phyloP scores from a whole-genome alignment of 2,329 filamentous ascomycete genomes.

The Colletotrichum higginsianum region DNA sequence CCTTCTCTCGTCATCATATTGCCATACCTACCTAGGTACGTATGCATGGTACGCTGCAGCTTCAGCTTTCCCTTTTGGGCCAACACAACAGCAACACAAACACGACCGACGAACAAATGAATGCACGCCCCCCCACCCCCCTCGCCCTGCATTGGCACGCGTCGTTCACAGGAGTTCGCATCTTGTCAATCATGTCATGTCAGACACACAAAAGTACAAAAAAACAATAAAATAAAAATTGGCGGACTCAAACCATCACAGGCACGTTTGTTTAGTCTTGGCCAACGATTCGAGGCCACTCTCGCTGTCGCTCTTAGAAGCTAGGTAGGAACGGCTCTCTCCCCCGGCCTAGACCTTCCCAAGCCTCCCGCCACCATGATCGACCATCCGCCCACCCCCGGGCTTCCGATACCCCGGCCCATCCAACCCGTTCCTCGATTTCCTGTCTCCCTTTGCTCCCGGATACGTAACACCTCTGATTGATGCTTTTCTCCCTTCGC shows the following conservation, averaged over 20 bases:
- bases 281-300: neutral
- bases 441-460: slow-evolving; percentile 32
- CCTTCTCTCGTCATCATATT: neutral
- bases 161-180: neutral
- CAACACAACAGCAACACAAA: neutral
- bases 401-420: slow-evolving; percentile 18
- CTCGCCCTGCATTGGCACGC: neutral
- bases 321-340: neutral
- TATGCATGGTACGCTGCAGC: neutral
- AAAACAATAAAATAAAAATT: no score
- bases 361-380: slow-evolving; percentile 3
- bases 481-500: slow-evolving; percentile 20
- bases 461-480: slow-evolving; percentile 15
- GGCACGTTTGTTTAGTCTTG: neutral
- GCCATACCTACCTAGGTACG: no score
- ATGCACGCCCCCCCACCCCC: neutral
- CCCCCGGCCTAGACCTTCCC: neutral
- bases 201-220: neutral
- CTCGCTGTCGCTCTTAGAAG: neutral
- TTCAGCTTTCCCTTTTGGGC: neutral
- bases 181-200: neutral
- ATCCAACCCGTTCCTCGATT: slow-evolving; percentile 1
- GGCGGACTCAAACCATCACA: neutral
- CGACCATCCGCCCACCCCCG: neutral
- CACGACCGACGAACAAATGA: neutral